Evolutionary conservation across 1,139 yeast genomes (phyloP).

Genomic region (Debaryomycetaceae sp.): DNA sequence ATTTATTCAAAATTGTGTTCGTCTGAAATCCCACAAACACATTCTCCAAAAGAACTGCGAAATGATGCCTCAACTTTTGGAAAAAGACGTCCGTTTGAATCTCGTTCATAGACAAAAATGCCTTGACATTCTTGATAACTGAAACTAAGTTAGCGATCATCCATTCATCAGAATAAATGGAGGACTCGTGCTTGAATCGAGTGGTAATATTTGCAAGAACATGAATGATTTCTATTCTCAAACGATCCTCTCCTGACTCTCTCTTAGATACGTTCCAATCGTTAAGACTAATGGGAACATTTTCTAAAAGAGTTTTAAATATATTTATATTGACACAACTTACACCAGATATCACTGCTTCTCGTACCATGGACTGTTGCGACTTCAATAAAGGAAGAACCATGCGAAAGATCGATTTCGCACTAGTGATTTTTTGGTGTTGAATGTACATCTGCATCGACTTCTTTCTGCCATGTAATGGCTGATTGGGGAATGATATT

Average conservation of each 20-base stretch:
- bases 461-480: conserved; percentile 65
- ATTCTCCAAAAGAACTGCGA: conserved; percentile 72
- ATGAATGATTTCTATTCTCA: conserved; percentile 77
- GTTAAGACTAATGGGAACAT: conserved; percentile 60
- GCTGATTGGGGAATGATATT: conserved; percentile 57
- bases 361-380: conserved; percentile 68
- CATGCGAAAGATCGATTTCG: conserved; percentile 84
- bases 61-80: conserved; percentile 75
- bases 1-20: conserved; percentile 39
- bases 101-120: conserved; percentile 53
- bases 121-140: conserved; percentile 63
- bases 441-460: conserved; percentile 79
- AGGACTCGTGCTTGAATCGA: conserved; percentile 52
- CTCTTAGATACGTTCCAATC: conserved; percentile 48
- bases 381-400: conserved; percentile 78
- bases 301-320: conserved; percentile 77
- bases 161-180: conserved; percentile 64
- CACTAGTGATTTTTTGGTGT: conserved; percentile 90
- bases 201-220: conserved; percentile 68
- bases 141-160: conserved; percentile 61
- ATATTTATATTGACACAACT: conserved; percentile 90
- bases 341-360: conserved; percentile 81
- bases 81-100: conserved; percentile 69
- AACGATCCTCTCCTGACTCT: conserved; percentile 43
- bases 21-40: conserved; percentile 54